Percentiles rank a stretch among this genome's conserved stretches.
Conservation (phyloP, 2,329 filamentous ascomycete species). For the Thielaviopsis musarum region DNA sequence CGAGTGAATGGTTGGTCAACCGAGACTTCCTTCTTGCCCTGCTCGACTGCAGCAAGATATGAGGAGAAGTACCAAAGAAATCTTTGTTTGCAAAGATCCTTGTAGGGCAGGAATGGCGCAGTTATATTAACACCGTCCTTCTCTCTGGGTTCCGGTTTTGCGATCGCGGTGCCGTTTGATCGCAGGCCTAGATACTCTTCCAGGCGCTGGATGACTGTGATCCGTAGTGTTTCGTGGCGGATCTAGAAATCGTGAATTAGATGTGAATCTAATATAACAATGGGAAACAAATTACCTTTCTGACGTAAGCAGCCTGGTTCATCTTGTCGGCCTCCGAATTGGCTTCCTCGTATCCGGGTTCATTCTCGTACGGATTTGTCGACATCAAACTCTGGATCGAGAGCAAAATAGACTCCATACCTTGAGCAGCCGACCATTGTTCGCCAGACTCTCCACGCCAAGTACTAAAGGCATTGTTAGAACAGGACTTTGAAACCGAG, state of each 20-base stretch:
- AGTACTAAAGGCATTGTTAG: slow-evolving; percentile 41
- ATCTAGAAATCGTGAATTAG: slow-evolving; percentile 39
- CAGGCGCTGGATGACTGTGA: slow-evolving; percentile 71
- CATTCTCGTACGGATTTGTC: slow-evolving; percentile 83
- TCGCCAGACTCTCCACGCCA: slow-evolving; percentile 85
- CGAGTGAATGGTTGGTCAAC: slow-evolving; percentile 49
- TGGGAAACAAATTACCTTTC: slow-evolving; percentile 41
- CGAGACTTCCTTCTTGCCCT: slow-evolving; percentile 45
- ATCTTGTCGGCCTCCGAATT: slow-evolving; percentile 52
- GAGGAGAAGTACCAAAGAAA: slow-evolving; percentile 95
- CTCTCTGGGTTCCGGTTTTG: slow-evolving; percentile 23
- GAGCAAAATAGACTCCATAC: slow-evolving; percentile 80
- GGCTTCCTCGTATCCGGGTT: slow-evolving; percentile 77
- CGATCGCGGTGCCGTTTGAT: slow-evolving; percentile 26
- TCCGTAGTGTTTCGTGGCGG: slow-evolving; percentile 71
- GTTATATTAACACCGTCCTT: slow-evolving; percentile 37
- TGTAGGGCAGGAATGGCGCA: slow-evolving; percentile 66
- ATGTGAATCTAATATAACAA: not conserved
- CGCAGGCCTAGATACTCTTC: slow-evolving; percentile 61
- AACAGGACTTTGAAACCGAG: slow-evolving; percentile 5
- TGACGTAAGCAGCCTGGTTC: slow-evolving; percentile 56
- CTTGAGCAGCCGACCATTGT: slow-evolving; percentile 92
- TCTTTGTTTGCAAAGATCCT: slow-evolving; percentile 74
- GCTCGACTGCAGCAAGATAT: slow-evolving; percentile 56
- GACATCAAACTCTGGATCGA: slow-evolving; percentile 97